Percentiles rank a stretch among this genome's conserved stretches.
Conservation (phyloP, 75 land plant genomes). For the Picea glauca region DNA sequence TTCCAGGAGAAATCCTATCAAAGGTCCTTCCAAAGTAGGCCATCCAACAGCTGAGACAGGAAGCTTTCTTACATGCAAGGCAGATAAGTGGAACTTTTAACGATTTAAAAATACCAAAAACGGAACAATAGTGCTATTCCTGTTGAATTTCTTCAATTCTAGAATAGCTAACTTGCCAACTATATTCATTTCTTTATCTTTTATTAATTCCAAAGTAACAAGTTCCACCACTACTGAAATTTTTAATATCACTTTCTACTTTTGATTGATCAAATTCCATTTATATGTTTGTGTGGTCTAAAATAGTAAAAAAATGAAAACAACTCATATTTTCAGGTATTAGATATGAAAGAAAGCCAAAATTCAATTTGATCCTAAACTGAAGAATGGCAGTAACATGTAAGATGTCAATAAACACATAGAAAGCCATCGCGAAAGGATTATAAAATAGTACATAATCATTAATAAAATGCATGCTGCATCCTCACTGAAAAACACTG, state of each 20-base stretch:
- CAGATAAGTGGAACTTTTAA: background rate
- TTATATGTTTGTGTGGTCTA: background rate
- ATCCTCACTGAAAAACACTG: background rate
- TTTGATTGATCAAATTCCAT: background rate
- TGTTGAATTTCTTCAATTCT: background rate
- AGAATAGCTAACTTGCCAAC: background rate
- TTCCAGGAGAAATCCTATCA: background rate
- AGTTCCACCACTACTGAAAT: background rate
- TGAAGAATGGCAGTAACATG: background rate
- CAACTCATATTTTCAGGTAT: background rate
- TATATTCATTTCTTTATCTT: background rate
- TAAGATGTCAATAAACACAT: background rate
- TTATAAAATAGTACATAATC: background rate
- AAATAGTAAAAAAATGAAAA: background rate
- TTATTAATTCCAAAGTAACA: background rate
- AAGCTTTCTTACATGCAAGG: background rate
- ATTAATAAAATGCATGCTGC: background rate
- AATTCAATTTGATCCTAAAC: background rate
- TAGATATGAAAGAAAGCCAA: background rate
- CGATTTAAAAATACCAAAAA: background rate
- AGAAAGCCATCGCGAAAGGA: background rate
- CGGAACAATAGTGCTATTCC: background rate
- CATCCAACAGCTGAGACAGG: background rate
- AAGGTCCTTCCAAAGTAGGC: background rate
- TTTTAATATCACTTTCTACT: background rate